Evolutionary conservation across 768 basidiomycete species (phyloP), one percentile per base, ranked within the genome.

Genomic region (Pleurotus djamor): DNA sequence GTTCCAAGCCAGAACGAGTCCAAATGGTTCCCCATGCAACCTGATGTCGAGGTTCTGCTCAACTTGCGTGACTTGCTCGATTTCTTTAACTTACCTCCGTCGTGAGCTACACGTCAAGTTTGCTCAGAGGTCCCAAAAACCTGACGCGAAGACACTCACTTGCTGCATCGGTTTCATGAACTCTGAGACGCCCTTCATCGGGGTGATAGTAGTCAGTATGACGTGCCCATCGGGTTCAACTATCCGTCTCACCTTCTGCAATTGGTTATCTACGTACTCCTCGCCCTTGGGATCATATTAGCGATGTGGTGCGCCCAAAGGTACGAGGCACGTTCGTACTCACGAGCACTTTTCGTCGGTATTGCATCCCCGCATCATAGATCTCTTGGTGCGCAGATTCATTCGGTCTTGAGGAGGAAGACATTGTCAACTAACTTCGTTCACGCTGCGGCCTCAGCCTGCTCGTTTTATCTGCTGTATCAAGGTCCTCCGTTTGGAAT

Each of bases 141-240:
- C 21, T 3, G 21, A 28, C 21, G 21, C 21, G 21, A 28, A 28
- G 2, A 28, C 3, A 43, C 59, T 32, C 36, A 73, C 72, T 67
- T 79, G 74, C 65, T 79, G 78, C 76, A 80, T 79, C 0, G 78
- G 76, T 63, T 68, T 73, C 79, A 79, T 78, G 58, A 80, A 79
- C 8, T 78, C 77, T 2, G 78, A 77, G 4, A 70, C 71, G 5
- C 74, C 75, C 70, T 76, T 51, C 13, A 28, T 28, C 21, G 21
- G 2, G 21, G 13, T 4, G 4, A 33, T 5, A 32, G 5, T 14
- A 33, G 7, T 28, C 35, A 14, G 41, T 47, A 6, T 44, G 14
- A 36, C 34, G 17, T 28, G 2, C n/a, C 9, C 10, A 55, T 48
- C n/a, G 16, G 14, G 43, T 37, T 9, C 12, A 17, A 28, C 35